A percentile compares a stretch with the other conserved stretches of the same genome.
These are phyloP conservation scores for Parasarocladium wereldwijsianum DNA, from an alignment of 2,329 filamentous ascomycete species.

Conservation along the genomic window DNA sequence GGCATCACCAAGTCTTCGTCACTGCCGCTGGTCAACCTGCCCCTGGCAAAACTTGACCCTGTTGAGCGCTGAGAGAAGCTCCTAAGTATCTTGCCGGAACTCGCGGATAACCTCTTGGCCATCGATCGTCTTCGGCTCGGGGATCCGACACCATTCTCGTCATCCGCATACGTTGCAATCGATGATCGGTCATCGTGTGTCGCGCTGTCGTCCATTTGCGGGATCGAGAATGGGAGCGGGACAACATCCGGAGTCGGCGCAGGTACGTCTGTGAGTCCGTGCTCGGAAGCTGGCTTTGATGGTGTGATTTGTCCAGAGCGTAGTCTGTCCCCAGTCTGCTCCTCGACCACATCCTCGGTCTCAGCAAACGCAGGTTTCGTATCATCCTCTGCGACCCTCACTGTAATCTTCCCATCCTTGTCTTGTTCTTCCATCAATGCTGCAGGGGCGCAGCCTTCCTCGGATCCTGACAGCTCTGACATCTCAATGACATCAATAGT, in stretches of 20 bases:
- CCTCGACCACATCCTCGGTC: constrained; percentile 12
- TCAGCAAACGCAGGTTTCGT: constrained; percentile 13
- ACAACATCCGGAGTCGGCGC: constrained; percentile 33
- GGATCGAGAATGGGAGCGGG: constrained; percentile 51
- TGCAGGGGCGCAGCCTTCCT: constrained; percentile 14
- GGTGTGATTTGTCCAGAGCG: constrained; percentile 10
- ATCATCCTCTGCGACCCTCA: constrained; percentile 38
- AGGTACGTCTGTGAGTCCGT: constrained; percentile 8
- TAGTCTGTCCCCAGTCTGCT: constrained; percentile 16
- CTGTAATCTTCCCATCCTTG: constrained; percentile 31
- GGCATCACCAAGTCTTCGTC: constrained; percentile 30
- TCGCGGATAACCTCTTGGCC: constrained; percentile 30
- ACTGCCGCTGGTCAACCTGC: constrained; percentile 19
- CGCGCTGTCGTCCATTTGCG: constrained; percentile 23
- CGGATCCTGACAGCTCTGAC: constrained; percentile 27
- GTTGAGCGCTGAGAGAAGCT: constrained; percentile 18
- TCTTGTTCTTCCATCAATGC: constrained; percentile 27
- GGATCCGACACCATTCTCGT: constrained; percentile 25
- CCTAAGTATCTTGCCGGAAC: constrained; percentile 16
- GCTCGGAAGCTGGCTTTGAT: constrained; percentile 4
- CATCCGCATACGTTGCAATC: constrained; percentile 54
- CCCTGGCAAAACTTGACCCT: constrained; percentile 4
- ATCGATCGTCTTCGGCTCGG: constrained; percentile 19
- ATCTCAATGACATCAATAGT: constrained; percentile 37
- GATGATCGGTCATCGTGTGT: constrained; percentile 43